Base-by-base conservation (phyloP, 495 filamentous ascomycete species). In the Jackrogersella multiformis region DNA sequence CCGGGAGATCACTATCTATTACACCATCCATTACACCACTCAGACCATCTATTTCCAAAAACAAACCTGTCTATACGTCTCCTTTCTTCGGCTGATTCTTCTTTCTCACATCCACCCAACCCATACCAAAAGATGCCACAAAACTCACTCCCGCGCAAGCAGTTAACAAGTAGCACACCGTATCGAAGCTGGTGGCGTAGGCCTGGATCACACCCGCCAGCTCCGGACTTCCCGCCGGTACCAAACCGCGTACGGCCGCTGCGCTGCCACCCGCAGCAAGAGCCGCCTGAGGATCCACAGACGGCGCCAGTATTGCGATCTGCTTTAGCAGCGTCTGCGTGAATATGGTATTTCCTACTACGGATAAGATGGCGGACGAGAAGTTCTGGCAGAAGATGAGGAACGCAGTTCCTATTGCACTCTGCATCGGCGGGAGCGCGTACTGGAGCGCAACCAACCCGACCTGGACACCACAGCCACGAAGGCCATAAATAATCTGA, bases 391-490 rank as follows among this genome's bases (percentile, higher is more conserved):
- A 77, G 73, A 88, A 86, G 24, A 82, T 77, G 36, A 87, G 72
- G 54, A 87, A 73, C 0, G 86, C 77, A 60, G 83, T 81, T 23
- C 78, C 83, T 6, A 83, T 69, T 18, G 85, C 76, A 36, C 84
- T 75, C 56, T 85, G 77, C 5, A 69, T 66, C 10, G 74, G 66
- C 2, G 80, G 74, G 15, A 86, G 73, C 10, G 67, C 60, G 65
- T 81, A 82, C 73, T 89, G 87, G 18, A 85, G 77, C 8, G 87
- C 81, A 32, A 88, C 76, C 23, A 87, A 59, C 12, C 82, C 82
- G 24, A 83, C 70, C 56, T 87, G 84, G 55, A 86, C 76, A 1
- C 78, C 84, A 0, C 68, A 80, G 39, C 80, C 80, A n/a, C 83
- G 82, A 13, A 77, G 56, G 7, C 87, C 87, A 8, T 77, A 78